Conservation (phyloP, 371 early-diverging fungal species). For the Lichtheimia corymbifera region DNA sequence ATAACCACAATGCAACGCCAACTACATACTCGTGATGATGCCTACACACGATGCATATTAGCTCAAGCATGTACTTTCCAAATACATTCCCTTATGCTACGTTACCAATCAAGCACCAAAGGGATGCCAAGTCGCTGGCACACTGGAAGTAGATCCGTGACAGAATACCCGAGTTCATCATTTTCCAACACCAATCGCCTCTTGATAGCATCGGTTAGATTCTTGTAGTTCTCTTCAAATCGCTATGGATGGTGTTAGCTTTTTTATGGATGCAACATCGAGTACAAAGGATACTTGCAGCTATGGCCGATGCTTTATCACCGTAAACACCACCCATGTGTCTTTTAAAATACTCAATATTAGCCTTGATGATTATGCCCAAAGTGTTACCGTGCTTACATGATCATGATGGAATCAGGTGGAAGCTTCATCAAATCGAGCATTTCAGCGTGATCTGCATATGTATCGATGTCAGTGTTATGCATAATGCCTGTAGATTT, state of each 20-base stretch:
- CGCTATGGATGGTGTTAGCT: slow-evolving; percentile 17
- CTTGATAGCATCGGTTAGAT: slow-evolving; percentile 34
- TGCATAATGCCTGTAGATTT: not conserved
- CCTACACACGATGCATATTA: slow-evolving; percentile 12
- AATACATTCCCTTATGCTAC: too few species aligned
- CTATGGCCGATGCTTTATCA: slow-evolving; percentile 34
- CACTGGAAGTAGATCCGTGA: slow-evolving; percentile 45
- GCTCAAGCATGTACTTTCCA: not conserved
- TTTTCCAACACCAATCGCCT: slow-evolving; percentile 47
- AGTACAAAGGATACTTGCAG: slow-evolving; percentile 15
- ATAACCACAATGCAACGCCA: not conserved
- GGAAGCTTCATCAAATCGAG: slow-evolving; percentile 47
- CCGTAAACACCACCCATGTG: slow-evolving; percentile 58
- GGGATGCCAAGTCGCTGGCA: slow-evolving; percentile 46
- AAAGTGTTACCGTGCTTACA: slow-evolving; percentile 21
- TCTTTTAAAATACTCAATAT: slow-evolving; percentile 7
- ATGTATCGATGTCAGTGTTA: not conserved
- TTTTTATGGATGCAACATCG: too few species aligned
- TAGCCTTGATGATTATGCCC: not conserved
- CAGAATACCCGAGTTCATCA: slow-evolving; percentile 49
- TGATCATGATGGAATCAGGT: slow-evolving; percentile 51
- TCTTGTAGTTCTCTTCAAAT: slow-evolving; percentile 37
- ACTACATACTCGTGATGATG: slow-evolving; percentile 39
- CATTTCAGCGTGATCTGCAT: slow-evolving; percentile 46
- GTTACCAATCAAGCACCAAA: slow-evolving; percentile 51